phyloP scores from a whole-genome alignment of 805 yeast genomes.

The Kazachstania viticola region DNA sequence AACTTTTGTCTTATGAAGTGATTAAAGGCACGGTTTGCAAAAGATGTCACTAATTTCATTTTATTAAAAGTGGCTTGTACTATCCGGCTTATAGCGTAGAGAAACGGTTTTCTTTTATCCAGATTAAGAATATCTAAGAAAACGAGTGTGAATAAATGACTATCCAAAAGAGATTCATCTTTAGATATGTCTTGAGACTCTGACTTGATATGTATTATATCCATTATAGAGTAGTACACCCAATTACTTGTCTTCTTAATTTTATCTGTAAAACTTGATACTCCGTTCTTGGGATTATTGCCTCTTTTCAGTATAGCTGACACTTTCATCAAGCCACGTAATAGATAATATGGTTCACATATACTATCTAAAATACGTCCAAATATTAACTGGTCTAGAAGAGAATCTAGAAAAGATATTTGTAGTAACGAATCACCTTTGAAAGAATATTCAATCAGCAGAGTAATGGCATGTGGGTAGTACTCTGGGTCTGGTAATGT shows the following conservation, averaged over 20 bases:
- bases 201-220: too few relatives aligned
- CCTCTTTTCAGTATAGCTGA: too few relatives aligned
- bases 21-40: too few relatives aligned
- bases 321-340: conserved; percentile 10
- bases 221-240: too few relatives aligned
- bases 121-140: conserved; percentile 9
- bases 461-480: conserved; percentile 13
- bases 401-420: conserved; percentile 13
- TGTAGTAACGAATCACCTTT: conserved; percentile 13
- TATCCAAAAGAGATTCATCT: too few relatives aligned
- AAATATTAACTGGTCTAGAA: conserved; percentile 14
- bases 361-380: conserved; percentile 16
- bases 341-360: conserved; percentile 18
- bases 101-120: conserved; percentile 22
- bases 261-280: background rate
- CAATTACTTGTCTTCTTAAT: background rate
- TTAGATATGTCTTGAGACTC: too few relatives aligned
- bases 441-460: conserved; percentile 5
- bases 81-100: conserved; percentile 24
- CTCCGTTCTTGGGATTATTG: too few relatives aligned
- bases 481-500: conserved; percentile 6
- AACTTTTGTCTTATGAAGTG: conserved; percentile 26
- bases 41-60: too few relatives aligned
- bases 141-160: conserved; percentile 12
- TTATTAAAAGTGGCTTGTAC: conserved; percentile 11